phyloP scores from a whole-genome alignment of 257 asterid genomes.

The Solanum tarijense region DNA sequence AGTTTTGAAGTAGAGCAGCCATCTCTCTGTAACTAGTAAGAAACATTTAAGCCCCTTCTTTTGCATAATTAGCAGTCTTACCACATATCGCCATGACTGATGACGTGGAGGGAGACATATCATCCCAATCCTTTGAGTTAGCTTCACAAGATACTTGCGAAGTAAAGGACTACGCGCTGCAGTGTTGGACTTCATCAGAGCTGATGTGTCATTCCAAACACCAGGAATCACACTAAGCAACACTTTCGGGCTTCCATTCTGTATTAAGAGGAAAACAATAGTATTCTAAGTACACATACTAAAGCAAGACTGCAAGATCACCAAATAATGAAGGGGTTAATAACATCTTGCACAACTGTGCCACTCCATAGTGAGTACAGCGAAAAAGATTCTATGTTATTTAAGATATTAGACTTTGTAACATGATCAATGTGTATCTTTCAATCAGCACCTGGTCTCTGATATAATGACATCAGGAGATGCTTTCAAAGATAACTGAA shows the following conservation, averaged over 20 bases:
- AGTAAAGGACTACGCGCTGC: conserved; percentile 87
- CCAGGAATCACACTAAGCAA: conserved; percentile 57
- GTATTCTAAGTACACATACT: neutral
- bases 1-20: neutral
- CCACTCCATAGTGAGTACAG: neutral
- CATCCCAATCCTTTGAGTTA: conserved; percentile 79
- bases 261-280: conserved; percentile 13
- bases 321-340: neutral
- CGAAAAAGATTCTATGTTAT: neutral
- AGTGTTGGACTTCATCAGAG: conserved; percentile 50
- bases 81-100: conserved; percentile 89
- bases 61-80: conserved; percentile 19
- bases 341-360: neutral
- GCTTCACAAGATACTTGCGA: conserved; percentile 82
- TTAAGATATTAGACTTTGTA: neutral
- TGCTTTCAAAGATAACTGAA: neutral
- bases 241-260: conserved; percentile 69
- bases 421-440: neutral
- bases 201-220: conserved; percentile 64
- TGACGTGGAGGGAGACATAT: conserved; percentile 73
- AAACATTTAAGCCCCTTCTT: neutral
- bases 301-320: neutral
- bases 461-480: neutral
- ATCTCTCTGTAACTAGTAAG: neutral
- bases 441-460: neutral